Evolutionary conservation across 139 green algal genomes (phyloP).

Genomic region (Micractinium conductrix): DNA sequence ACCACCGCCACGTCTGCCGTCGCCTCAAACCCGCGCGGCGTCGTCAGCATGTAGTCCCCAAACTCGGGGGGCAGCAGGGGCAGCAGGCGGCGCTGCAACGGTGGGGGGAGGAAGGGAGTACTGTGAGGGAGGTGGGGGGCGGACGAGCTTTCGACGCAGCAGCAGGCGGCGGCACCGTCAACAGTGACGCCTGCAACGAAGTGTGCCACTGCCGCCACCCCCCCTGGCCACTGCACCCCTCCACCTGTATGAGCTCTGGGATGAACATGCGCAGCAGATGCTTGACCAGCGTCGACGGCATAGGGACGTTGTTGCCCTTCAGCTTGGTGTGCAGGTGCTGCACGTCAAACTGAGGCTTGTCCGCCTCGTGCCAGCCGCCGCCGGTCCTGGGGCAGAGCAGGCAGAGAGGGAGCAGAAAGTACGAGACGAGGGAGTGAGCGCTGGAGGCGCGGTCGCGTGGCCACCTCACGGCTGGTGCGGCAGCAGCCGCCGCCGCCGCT

Average conservation of each 20-base stretch:
- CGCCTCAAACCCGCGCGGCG: constrained; percentile 47
- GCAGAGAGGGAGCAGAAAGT: not conserved
- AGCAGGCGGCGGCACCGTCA: not conserved
- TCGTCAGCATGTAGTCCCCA: constrained; percentile 61
- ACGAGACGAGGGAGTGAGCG: not conserved
- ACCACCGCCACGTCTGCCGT: constrained; percentile 58
- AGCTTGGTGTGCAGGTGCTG: constrained; percentile 54
- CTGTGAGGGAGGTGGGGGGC: not conserved
- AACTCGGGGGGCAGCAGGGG: constrained; percentile 61
- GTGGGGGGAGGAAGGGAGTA: not conserved
- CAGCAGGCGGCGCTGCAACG: constrained; percentile 48
- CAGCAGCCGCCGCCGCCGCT: too few species aligned
- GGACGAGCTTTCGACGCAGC: not conserved
- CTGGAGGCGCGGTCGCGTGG: too few species aligned
- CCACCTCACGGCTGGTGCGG: too few species aligned
- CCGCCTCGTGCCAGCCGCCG: constrained; percentile 32
- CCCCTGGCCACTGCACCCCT: too few species aligned
- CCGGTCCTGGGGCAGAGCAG: constrained; percentile 13
- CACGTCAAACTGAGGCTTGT: constrained; percentile 62
- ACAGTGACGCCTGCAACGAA: not conserved
- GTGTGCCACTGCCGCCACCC: too few species aligned
- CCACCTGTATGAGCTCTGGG: constrained; percentile 48
- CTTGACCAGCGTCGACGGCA: constrained; percentile 67
- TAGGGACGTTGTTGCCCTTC: constrained; percentile 61
- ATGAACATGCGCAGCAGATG: constrained; percentile 63